Percentiles rank a stretch among this genome's conserved stretches.
These are phyloP conservation scores for Komagataea norvegica DNA, from an alignment of 1,139 yeast species.

Conservation along the genomic window DNA sequence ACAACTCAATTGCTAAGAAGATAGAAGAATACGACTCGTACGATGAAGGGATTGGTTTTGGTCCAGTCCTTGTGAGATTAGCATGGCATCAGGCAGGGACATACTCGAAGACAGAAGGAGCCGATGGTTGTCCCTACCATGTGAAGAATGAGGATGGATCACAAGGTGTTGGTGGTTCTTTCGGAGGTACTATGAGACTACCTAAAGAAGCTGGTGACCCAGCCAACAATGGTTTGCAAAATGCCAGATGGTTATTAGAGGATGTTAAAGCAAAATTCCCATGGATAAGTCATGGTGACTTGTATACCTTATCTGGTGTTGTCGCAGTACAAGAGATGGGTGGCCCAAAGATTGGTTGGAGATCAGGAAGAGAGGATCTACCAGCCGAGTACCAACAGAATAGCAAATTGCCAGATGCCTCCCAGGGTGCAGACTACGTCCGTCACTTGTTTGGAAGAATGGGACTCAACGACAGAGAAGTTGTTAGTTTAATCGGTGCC, in stretches of 20 bases:
- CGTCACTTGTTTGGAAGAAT: slow-evolving; percentile 63
- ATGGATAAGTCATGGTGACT: slow-evolving; percentile 82
- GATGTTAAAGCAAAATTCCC: slow-evolving; percentile 60
- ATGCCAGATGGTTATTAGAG: slow-evolving; percentile 60
- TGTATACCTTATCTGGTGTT: slow-evolving; percentile 86
- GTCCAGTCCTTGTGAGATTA: slow-evolving; percentile 60
- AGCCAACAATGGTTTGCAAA: slow-evolving; percentile 69
- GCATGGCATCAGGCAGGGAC: slow-evolving; percentile 81
- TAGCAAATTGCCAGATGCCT: slow-evolving; percentile 80
- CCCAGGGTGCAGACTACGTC: slow-evolving; percentile 64
- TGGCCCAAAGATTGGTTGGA: slow-evolving; percentile 86
- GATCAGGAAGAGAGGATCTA: slow-evolving; percentile 70
- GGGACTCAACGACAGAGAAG: slow-evolving; percentile 79
- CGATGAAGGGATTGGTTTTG: slow-evolving; percentile 68
- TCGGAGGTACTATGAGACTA: slow-evolving; percentile 78
- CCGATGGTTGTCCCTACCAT: slow-evolving; percentile 25
- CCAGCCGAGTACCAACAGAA: slow-evolving; percentile 49
- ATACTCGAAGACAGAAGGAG: slow-evolving; percentile 43
- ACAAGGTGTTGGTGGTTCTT: slow-evolving; percentile 73
- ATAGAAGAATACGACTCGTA: slow-evolving; percentile 73
- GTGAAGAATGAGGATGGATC: slow-evolving; percentile 55
- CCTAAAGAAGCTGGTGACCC: slow-evolving; percentile 62
- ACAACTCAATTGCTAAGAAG: slow-evolving; percentile 73
- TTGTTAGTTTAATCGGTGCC: slow-evolving; percentile 84
- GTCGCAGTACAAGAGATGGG: slow-evolving; percentile 79